Evolutionary conservation across 495 filamentous ascomycete genomes (phyloP).

Genomic region (Penicillium steckii): DNA sequence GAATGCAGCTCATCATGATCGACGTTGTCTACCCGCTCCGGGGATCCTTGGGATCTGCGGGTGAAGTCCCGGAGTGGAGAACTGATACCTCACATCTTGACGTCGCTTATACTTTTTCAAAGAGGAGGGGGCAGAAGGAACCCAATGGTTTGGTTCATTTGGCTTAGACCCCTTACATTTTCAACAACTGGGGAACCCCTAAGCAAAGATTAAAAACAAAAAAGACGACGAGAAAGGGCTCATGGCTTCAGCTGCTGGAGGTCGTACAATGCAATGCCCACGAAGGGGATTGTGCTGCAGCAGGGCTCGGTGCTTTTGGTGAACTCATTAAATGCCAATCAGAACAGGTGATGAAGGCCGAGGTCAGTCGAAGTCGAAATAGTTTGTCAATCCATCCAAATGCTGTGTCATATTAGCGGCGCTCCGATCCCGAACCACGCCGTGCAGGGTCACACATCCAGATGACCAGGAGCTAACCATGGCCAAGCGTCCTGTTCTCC

Average conservation of each 20-base stretch:
- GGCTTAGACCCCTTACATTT: slow-evolving; percentile 14
- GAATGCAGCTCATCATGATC: slow-evolving; percentile 16
- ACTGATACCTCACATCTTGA: slow-evolving; percentile 27
- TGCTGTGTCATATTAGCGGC: slow-evolving; percentile 30
- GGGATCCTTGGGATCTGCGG: slow-evolving; percentile 23
- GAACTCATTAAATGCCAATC: slow-evolving; percentile 8
- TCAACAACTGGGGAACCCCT: neutral
- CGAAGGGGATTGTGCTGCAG: slow-evolving; percentile 6
- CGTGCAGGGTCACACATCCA: slow-evolving; percentile 6
- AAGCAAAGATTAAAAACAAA: neutral
- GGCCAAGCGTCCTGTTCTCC: neutral
- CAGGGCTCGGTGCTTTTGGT: neutral
- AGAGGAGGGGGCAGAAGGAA: neutral
- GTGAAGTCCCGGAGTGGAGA: slow-evolving; percentile 2
- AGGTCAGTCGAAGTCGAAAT: slow-evolving; percentile 6
- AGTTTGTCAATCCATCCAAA: slow-evolving; percentile 17
- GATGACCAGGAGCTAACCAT: neutral
- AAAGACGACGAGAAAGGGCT: neutral
- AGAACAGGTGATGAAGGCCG: neutral
- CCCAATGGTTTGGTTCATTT: neutral
- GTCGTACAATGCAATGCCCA: slow-evolving; percentile 9
- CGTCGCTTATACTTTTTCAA: slow-evolving; percentile 10
- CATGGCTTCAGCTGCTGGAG: neutral
- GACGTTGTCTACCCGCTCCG: slow-evolving; percentile 16
- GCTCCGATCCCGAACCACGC: slow-evolving; percentile 10